Evolutionary conservation across 2,329 filamentous ascomycete genomes (phyloP).

Genomic region (Hymenotorrendiella dingleyae): DNA sequence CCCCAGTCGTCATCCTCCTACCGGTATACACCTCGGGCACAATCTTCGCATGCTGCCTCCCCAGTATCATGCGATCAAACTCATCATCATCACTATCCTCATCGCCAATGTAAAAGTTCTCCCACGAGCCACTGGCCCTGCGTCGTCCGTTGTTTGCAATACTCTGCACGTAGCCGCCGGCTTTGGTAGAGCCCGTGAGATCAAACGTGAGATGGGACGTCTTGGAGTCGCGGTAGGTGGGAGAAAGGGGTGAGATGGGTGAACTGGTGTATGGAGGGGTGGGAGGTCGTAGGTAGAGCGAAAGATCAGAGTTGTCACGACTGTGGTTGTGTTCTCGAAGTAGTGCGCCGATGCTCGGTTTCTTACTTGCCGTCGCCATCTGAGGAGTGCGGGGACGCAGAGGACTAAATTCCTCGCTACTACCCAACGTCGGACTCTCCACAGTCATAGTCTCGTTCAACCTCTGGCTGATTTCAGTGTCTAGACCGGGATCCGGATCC

Average conservation of each 20-base stretch:
- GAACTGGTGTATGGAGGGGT: neutral
- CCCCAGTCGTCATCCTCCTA: neutral
- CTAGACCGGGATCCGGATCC: too few relatives aligned
- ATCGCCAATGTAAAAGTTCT: constrained; percentile 28
- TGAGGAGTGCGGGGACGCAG: too few relatives aligned
- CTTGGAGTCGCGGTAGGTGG: too few relatives aligned
- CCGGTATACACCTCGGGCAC: constrained; percentile 11
- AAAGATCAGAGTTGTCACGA: too few relatives aligned
- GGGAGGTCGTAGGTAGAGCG: neutral
- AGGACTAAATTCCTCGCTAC: too few relatives aligned
- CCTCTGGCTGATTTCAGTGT: too few relatives aligned
- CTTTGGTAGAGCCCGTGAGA: constrained; percentile 5
- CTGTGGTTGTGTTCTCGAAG: too few relatives aligned
- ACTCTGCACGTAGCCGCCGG: constrained; percentile 7
- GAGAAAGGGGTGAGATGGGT: neutral
- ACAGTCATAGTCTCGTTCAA: constrained; percentile 18
- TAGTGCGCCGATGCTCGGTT: too few relatives aligned
- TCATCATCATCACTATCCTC: constrained; percentile 31
- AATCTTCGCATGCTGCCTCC: constrained; percentile 16
- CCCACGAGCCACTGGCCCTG: constrained; percentile 17
- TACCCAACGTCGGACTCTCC: too few relatives aligned
- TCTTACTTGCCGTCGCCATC: too few relatives aligned
- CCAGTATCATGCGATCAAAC: constrained; percentile 30
- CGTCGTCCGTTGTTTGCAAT: constrained; percentile 5
- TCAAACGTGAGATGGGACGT: too few relatives aligned